Base-by-base conservation (phyloP, 306 rosid species). In the Pterocarpus santalinus region DNA sequence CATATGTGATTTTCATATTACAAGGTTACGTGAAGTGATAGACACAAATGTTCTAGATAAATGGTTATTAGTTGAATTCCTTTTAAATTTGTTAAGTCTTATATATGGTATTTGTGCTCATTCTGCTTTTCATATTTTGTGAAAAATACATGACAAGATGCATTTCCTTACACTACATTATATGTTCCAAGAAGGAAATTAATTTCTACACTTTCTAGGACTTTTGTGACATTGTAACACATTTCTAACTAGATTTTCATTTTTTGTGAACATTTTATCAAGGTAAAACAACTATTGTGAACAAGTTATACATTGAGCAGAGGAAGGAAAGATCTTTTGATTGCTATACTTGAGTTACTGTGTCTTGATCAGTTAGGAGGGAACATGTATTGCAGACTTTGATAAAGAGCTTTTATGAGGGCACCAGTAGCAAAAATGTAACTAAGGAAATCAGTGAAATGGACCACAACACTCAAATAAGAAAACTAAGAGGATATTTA, bases 231-330 rank as follows among this genome's bases (percentile, higher is more conserved):
- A 38, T 2, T 0, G 41, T 2, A 2, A 38, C 47, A 43, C 1
- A 43, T 10, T 52, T 15, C 8, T 15, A 16, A 56, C 33, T 16
- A 16, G 1, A n/a, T n/a, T 6, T 5, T 16, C 30, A 22, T 22
- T 22, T 22, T 22, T 22, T 22, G 28, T 0, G 28, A 22, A 22
- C 28, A 22, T 22, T 22, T 2, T 56, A 16, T 47, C 32, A 49
- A 33, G 76, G 76, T 7, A 71, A 71, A 52, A 71, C 76, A 1
- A 71, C 63, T 1, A 33, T 71, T 52, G 76, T 2, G 46, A 49
- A 33, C 9, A 71, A 52, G 17, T 28, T 71, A 9, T 71, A 71
- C 38, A 30, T 30, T 1, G 3, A 71, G 1, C 32, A 46, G 57
- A 58, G 12, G 10, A 22, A 7, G 33, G 30, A 56, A 22, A 58